These are phyloP conservation scores for Aspergillus quadricinctus DNA, from an alignment of 2,329 filamentous ascomycete species.

Conservation along the genomic window DNA sequence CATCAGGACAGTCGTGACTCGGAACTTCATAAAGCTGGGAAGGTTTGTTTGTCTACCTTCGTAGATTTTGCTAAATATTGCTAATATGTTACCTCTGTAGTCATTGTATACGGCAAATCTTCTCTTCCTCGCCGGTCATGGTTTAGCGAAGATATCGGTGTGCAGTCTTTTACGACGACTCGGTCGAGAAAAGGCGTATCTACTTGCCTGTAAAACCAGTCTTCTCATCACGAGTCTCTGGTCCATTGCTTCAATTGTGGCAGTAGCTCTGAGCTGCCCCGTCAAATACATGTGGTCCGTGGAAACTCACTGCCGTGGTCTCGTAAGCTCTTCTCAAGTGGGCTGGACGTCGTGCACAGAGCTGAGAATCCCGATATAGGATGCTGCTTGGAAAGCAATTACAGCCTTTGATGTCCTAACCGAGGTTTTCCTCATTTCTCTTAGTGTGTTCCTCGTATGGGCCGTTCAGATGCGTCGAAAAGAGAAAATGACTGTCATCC, in stretches of 20 bases:
- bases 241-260: constrained; percentile 18
- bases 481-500: constrained; percentile 12
- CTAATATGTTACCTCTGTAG: not conserved
- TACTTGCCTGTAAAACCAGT: constrained; percentile 11
- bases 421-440: constrained; percentile 6
- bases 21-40: constrained; percentile 5
- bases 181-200: constrained; percentile 14
- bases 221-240: constrained; percentile 13
- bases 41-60: constrained; percentile 2
- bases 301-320: not conserved
- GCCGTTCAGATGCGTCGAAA: constrained; percentile 18
- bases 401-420: constrained; percentile 38
- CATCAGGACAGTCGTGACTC: not conserved
- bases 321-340: constrained; percentile 8
- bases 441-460: constrained; percentile 23
- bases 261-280: constrained; percentile 2
- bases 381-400: constrained; percentile 35
- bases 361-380: too few species aligned
- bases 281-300: not conserved
- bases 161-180: constrained; percentile 26
- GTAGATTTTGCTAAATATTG: not conserved
- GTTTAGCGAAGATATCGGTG: constrained; percentile 25
- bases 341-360: too few species aligned
- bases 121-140: constrained; percentile 24
- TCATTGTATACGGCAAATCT: constrained; percentile 14